phyloP scores from a whole-genome alignment of 2,329 filamentous ascomycete species.

The Verticillium nubilum region DNA sequence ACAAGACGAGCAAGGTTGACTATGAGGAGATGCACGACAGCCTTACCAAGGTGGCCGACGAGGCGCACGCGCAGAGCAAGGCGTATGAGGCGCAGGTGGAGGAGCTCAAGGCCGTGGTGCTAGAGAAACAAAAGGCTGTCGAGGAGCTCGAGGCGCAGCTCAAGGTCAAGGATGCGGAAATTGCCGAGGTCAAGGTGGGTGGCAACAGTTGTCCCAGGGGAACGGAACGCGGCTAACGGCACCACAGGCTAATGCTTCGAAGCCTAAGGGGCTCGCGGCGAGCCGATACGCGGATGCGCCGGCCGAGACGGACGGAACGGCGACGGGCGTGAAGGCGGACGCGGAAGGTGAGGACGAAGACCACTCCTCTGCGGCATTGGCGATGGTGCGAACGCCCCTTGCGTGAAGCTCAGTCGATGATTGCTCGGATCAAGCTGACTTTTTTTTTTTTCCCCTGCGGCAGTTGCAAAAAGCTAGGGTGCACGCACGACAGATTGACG shows the following conservation, averaged over 20 bases:
- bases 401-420: conserved; percentile 32
- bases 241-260: conserved; percentile 26
- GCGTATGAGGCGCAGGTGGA: conserved; percentile 44
- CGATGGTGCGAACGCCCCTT: conserved; percentile 58
- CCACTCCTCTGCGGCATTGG: conserved; percentile 59
- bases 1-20: conserved; percentile 53
- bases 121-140: conserved; percentile 41
- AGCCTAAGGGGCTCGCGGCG: conserved; percentile 45
- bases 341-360: conserved; percentile 55
- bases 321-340: conserved; percentile 30
- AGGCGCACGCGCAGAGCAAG: conserved; percentile 50
- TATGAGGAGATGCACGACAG: conserved; percentile 60
- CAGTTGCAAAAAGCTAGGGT: conserved; percentile 22
- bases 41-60: conserved; percentile 55
- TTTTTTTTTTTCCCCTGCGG: not conserved
- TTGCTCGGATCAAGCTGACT: conserved; percentile 18
- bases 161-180: conserved; percentile 59
- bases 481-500: conserved; percentile 43
- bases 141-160: conserved; percentile 48
- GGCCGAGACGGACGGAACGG: conserved; percentile 25
- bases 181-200: conserved; percentile 55
- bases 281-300: conserved; percentile 46
- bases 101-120: conserved; percentile 36
- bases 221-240: conserved; percentile 36
- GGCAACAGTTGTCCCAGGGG: conserved; percentile 16